These are phyloP conservation scores for Talaromyces sp. DNA, from an alignment of 2,329 filamentous ascomycete genomes.

Conservation along the genomic window DNA sequence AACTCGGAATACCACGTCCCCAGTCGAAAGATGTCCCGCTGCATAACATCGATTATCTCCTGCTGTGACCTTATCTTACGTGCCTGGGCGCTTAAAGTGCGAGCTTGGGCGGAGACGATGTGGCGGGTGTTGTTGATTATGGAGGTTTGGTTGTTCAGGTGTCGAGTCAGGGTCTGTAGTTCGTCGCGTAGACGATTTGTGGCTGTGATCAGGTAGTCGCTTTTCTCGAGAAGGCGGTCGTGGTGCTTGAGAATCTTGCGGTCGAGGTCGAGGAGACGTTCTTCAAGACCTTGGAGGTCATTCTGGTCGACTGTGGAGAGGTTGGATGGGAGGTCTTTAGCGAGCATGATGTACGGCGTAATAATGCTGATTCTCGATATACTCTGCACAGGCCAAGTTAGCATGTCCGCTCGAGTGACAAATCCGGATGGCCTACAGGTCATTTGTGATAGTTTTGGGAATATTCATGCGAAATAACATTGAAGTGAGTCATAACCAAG, in stretches of 20 bases:
- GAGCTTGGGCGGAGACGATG: background rate
- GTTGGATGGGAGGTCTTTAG: background rate
- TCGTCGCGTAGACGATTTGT: background rate
- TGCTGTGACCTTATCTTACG: background rate
- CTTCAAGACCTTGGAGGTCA: background rate
- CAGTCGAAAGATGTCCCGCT: background rate
- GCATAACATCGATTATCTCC: conserved; percentile 2
- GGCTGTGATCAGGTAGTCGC: background rate
- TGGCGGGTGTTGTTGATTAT: background rate
- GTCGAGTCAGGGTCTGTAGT: background rate
- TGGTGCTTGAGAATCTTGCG: background rate
- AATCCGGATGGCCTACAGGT: no score
- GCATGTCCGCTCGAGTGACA: no score
- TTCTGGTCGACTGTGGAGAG: background rate
- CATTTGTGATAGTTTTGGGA: background rate
- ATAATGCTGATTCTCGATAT: background rate
- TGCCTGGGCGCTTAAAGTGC: conserved; percentile 2
- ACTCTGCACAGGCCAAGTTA: background rate
- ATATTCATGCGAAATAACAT: conserved; percentile 2
- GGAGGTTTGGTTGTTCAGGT: background rate
- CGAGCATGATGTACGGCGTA: background rate
- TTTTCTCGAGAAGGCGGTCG: background rate
- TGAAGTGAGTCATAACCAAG: background rate
- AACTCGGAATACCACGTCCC: background rate
- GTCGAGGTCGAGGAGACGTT: background rate